Conservation (phyloP, 768 basidiomycete species). For the Rhodotorula kratochvilovae region DNA sequence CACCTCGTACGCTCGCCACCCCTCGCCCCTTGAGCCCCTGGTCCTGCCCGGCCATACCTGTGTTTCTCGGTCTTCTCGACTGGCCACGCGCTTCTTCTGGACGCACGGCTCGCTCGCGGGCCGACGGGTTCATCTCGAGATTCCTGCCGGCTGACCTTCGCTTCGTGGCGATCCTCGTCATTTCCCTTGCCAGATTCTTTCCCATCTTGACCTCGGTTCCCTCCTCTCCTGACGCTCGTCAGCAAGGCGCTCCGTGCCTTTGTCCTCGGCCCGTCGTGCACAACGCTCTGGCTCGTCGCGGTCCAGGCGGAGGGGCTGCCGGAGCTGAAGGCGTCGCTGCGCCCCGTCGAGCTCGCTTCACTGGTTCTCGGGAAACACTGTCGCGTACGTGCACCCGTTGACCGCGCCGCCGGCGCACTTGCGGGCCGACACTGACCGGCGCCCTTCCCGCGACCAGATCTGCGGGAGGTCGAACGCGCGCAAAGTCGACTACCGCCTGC, state of each 20-base stretch:
- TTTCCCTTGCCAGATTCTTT: constrained; percentile 1
- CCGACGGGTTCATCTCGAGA: no score
- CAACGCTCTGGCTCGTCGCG: not conserved
- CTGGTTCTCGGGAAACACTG: constrained; percentile 8
- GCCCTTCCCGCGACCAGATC: not conserved
- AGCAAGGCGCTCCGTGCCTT: not conserved
- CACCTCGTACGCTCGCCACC: not conserved
- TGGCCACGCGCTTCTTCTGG: no score
- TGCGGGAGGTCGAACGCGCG: constrained; percentile 10
- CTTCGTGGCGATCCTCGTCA: not conserved
- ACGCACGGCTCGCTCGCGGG: not conserved
- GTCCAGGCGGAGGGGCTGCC: constrained; percentile 5
- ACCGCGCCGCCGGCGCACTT: no score
- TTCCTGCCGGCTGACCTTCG: no score
- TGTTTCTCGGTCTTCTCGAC: no score
- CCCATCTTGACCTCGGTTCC: constrained; percentile 7
- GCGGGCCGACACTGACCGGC: no score
- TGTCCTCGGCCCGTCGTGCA: not conserved
- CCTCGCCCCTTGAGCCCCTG: not conserved
- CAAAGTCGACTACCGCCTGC: constrained; percentile 17
- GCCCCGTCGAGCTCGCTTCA: constrained; percentile 11
- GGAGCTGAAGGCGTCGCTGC: constrained; percentile 14
- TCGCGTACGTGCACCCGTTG: constrained; percentile 12
- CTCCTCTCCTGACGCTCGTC: constrained; percentile 11
- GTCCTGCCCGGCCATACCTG: no score